phyloP scores from a whole-genome alignment of 2,329 filamentous ascomycete genomes.

The Achaetomium macrosporum region DNA sequence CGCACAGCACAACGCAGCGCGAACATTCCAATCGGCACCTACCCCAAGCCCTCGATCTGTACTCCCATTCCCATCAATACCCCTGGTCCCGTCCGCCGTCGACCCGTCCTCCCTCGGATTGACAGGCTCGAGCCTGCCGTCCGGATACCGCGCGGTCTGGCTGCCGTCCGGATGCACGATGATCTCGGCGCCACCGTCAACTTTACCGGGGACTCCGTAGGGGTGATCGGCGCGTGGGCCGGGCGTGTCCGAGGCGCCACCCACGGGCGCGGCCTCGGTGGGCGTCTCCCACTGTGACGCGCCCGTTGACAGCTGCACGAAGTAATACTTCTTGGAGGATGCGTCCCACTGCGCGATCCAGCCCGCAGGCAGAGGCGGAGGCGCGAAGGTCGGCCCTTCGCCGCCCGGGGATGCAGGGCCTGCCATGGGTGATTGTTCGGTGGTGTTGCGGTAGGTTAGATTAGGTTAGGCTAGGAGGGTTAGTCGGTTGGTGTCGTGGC shows the following conservation, averaged over 20 bases:
- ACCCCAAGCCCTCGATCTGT: conserved; percentile 62
- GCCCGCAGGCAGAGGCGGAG: conserved; percentile 56
- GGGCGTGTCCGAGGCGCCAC: conserved; percentile 49
- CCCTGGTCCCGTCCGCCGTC: conserved; percentile 22
- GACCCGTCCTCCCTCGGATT: conserved; percentile 35
- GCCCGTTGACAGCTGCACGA: conserved; percentile 66
- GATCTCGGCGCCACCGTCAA: conserved; percentile 37
- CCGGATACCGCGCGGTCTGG: conserved; percentile 55
- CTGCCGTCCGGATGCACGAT: conserved; percentile 59
- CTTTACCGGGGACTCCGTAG: conserved; percentile 46
- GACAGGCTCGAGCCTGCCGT: conserved; percentile 56
- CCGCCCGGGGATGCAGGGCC: conserved; percentile 53
- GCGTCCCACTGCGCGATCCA: conserved; percentile 69
- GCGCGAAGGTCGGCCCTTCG: conserved; percentile 54
- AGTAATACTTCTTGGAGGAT: conserved; percentile 60
- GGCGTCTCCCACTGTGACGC: conserved; percentile 70
- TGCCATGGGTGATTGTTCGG: conserved; percentile 39
- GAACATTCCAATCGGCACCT: conserved; percentile 18
- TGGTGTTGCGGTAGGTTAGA: neutral
- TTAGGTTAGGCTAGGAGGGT: neutral
- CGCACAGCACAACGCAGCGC: neutral
- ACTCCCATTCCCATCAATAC: conserved; percentile 32
- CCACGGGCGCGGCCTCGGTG: conserved; percentile 56
- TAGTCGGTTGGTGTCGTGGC: neutral
- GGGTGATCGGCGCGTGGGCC: conserved; percentile 53